These are phyloP conservation scores for Urochloa ruziziensis DNA, from an alignment of 176 grass and related monocot species.

Conservation along the genomic window DNA sequence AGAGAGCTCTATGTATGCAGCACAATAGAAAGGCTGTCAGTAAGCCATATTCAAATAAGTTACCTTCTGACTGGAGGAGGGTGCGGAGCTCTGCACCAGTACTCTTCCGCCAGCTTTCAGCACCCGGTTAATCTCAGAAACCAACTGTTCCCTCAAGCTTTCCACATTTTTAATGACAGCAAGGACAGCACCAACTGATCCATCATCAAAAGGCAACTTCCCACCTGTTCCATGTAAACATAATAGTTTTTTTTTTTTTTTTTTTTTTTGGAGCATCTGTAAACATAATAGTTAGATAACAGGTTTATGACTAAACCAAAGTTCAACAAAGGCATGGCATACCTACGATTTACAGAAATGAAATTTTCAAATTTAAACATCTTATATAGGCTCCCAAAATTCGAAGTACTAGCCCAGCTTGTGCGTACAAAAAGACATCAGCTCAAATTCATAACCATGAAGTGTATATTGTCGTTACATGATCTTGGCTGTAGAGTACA, in stretches of 20 bases:
- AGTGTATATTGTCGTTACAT: neutral
- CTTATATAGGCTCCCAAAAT: neutral
- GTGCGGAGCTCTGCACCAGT: constrained; percentile 45
- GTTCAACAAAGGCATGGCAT: neutral
- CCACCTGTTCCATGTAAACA: constrained; percentile 38
- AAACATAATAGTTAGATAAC: neutral
- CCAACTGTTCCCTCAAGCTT: constrained; percentile 50
- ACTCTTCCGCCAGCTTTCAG: constrained; percentile 68
- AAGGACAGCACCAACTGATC: constrained; percentile 60
- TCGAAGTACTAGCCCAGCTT: neutral
- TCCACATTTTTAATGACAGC: constrained; percentile 44
- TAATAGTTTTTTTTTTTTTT: too few species aligned
- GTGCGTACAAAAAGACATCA: neutral
- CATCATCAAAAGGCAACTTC: constrained; percentile 61
- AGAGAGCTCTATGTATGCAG: neutral
- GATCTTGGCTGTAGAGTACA: neutral
- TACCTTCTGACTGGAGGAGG: constrained; percentile 58
- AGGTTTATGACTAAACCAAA: neutral
- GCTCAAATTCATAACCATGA: neutral
- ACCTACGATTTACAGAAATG: neutral
- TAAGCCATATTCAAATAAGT: neutral
- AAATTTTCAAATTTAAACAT: neutral
- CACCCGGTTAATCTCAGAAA: constrained; percentile 65
- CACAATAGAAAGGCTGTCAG: neutral
- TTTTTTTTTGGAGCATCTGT: too few species aligned